Evolutionary conservation across 2,329 filamentous ascomycete species (phyloP), one percentile per base, ranked within the genome.

Genomic region (Sordariomycetes sp.): DNA sequence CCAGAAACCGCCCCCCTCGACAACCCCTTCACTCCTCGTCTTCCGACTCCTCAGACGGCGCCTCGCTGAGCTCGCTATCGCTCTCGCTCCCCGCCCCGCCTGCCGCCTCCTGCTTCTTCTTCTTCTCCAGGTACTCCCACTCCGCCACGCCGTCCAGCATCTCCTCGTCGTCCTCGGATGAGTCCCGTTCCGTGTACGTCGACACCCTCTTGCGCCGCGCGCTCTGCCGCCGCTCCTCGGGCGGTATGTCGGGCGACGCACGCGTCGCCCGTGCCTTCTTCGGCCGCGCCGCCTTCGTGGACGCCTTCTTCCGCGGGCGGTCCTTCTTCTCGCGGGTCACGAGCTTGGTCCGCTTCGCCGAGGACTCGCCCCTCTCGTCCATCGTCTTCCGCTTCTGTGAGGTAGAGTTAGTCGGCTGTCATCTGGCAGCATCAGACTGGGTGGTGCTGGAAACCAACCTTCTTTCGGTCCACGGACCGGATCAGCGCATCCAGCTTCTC

Each of bases 401-500:
- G n/a, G 12, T n/a, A 22, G 37, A 58, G 65, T 70, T 61, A 71
- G 70, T 62, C 8, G 34, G 22, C 28, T 22, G 20, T n/a, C 40
- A 12, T 12, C 28, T 3, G n/a, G n/a, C 14, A 32, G 14, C 14
- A 25, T 14, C 2, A 12, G 5, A 25, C 46, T 22, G 46, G 18
- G 48, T 53, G 48, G 37, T 50, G 35, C 43, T 46, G 53, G 35
- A 58, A 28, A 54, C 16, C 22, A 72, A 82, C 81, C 76, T 87
- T 90, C 70, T 95, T 85, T 65, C 86, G 85, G 60, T 97, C 89
- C 53, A 91, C 67, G 0, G 75, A 75, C 66, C 78, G 76, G 28
- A 87, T 67, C 40, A 85, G 71, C 22, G 85, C 83, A 63, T 97
- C 92, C 32, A 97, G 76, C 58, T 82, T 79, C 60, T 92, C 87